Percentiles rank a stretch among this genome's conserved stretches.
Evolutionary conservation across 1,284 basidiomycete species (phyloP).

Genomic region (Malassezia japonica): DNA sequence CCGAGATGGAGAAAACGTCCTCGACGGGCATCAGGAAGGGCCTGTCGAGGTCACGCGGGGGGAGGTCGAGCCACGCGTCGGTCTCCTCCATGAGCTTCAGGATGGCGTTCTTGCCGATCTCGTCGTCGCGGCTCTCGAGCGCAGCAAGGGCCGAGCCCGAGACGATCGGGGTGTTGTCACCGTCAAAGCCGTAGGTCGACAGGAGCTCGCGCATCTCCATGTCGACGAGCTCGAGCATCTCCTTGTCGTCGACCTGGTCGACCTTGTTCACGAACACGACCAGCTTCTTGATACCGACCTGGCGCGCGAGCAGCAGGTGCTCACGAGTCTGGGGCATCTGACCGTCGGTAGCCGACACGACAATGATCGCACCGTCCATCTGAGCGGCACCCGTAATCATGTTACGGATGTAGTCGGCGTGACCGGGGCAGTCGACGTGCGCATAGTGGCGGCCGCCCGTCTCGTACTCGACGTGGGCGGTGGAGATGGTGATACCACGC

Average conservation of each 20-base stretch:
- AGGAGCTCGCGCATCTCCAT: conserved; percentile 99
- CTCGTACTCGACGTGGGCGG: conserved; percentile 93
- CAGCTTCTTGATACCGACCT: conserved; percentile 95
- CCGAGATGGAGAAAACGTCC: conserved; percentile 96
- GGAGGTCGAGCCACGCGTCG: conserved; percentile 90
- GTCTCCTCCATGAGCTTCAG: conserved; percentile 75
- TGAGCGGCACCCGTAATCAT: conserved; percentile 99
- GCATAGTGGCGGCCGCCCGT: conserved; percentile 82
- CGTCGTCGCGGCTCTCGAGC: conserved; percentile 70
- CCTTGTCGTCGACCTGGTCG: conserved; percentile 87
- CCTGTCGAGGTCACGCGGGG: conserved; percentile 90
- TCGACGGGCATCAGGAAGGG: conserved; percentile 95
- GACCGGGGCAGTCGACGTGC: conserved; percentile 90
- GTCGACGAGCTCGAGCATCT: conserved; percentile 98
- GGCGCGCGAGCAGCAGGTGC: conserved; percentile 90
- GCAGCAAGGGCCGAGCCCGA: conserved; percentile 95
- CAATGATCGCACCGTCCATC: conserved; percentile 64
- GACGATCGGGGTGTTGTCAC: conserved; percentile 90
- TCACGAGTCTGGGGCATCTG: conserved; percentile 99
- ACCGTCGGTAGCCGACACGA: conserved; percentile 96
- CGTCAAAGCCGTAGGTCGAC: conserved; percentile 74
- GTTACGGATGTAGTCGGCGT: conserved; percentile 57
- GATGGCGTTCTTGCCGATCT: conserved; percentile 74
- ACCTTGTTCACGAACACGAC: conserved; percentile 99
- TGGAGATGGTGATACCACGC: conserved; percentile 91